A percentile compares a stretch with the other conserved stretches of the same genome.
phyloP scores from a whole-genome alignment of 176 grass and related monocot genomes.

The Carex parvula region DNA sequence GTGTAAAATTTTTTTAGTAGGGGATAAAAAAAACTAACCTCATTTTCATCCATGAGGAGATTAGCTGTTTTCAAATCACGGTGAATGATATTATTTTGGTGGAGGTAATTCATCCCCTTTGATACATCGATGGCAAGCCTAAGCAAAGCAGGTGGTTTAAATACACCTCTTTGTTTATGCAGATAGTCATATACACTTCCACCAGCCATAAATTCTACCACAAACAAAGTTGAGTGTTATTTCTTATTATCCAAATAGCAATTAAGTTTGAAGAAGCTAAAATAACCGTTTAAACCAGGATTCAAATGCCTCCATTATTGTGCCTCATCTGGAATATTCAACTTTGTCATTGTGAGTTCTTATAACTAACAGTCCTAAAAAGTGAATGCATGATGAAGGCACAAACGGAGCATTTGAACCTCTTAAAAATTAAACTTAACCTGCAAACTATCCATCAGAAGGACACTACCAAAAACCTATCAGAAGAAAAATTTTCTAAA shows the following conservation, averaged over 20 bases:
- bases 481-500: not conserved
- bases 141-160: slow-evolving; percentile 81
- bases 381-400: not conserved
- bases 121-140: slow-evolving; percentile 95
- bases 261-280: not conserved
- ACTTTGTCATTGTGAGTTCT: not conserved
- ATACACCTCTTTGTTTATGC: slow-evolving; percentile 87
- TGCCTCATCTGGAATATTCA: not conserved
- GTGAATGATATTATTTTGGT: slow-evolving; percentile 99
- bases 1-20: not conserved
- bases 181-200: slow-evolving; percentile 97
- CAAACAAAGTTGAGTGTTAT: slow-evolving; percentile 15
- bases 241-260: not conserved
- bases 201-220: slow-evolving; percentile 84
- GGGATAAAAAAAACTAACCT: slow-evolving; percentile 43
- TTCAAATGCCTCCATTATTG: not conserved
- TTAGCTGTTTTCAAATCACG: slow-evolving; percentile 97
- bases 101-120: slow-evolving; percentile 99
- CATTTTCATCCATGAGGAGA: slow-evolving; percentile 99
- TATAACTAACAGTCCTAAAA: not conserved
- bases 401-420: not conserved
- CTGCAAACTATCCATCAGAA: not conserved
- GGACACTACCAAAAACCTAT: not conserved
- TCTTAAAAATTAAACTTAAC: not conserved
- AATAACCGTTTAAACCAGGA: not conserved